A percentile compares a stretch with the other conserved stretches of the same genome.
These are phyloP conservation scores for Leptomonas pyrrhocoris DNA, from an alignment of 208 protist genomes.

Conservation along the genomic window DNA sequence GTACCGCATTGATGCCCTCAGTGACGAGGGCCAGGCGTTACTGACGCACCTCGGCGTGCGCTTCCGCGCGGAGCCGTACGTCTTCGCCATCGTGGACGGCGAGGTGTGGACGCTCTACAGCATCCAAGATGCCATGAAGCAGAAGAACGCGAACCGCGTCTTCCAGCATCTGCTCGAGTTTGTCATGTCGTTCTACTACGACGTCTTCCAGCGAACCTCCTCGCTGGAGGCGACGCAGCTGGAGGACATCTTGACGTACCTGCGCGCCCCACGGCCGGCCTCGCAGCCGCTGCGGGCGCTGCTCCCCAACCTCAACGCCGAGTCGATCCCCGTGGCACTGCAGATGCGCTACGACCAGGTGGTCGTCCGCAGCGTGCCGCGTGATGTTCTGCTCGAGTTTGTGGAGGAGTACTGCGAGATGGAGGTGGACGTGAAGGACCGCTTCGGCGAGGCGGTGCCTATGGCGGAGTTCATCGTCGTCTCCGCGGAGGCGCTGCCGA, in stretches of 20 bases:
- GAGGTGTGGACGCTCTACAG: constrained; percentile 58
- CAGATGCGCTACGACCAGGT: constrained; percentile 54
- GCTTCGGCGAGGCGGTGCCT: constrained; percentile 54
- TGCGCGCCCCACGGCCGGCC: constrained; percentile 46
- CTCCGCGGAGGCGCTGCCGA: constrained; percentile 46
- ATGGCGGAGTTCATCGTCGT: constrained; percentile 80
- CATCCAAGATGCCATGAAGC: constrained; percentile 42
- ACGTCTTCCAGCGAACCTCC: constrained; percentile 37
- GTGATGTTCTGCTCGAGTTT: constrained; percentile 51
- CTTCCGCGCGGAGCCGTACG: constrained; percentile 28
- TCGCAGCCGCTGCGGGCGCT: constrained; percentile 42
- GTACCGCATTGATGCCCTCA: constrained; percentile 81
- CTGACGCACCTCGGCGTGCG: constrained; percentile 45
- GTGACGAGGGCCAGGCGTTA: constrained; percentile 46
- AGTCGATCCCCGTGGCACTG: constrained; percentile 64
- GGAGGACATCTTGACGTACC: constrained; percentile 51
- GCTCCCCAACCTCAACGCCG: constrained; percentile 46
- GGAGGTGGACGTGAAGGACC: constrained; percentile 59
- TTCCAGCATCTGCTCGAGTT: constrained; percentile 70
- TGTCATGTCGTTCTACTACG: constrained; percentile 78
- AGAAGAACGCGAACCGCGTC: constrained; percentile 28
- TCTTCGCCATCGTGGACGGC: constrained; percentile 77
- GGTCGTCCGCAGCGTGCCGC: constrained; percentile 50
- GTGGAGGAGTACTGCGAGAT: constrained; percentile 77
- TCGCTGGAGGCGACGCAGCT: constrained; percentile 33